A percentile compares a stretch with the other conserved stretches of the same genome.
These are phyloP conservation scores for Hypoxylon trugodes DNA, from an alignment of 495 filamentous ascomycete species.

Conservation along the genomic window DNA sequence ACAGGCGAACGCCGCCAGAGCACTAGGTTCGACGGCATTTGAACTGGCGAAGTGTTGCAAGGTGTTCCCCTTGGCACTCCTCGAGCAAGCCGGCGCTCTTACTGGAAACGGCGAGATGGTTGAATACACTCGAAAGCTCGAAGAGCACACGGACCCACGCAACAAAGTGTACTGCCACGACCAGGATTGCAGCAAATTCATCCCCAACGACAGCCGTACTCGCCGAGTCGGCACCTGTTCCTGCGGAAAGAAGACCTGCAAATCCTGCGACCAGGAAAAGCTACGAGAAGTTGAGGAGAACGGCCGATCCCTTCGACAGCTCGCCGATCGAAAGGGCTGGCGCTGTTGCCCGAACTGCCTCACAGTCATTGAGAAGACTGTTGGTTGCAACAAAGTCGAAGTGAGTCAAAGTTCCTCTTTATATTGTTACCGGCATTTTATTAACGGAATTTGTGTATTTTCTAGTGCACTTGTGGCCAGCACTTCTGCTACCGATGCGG, in stretches of 20 bases:
- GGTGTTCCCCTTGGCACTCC: background rate
- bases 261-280: slow-evolving; percentile 4
- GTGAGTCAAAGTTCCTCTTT: background rate
- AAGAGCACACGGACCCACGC: slow-evolving; percentile 3
- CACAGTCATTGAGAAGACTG: slow-evolving; percentile 1
- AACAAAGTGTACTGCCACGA: slow-evolving; percentile 9
- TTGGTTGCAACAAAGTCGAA: slow-evolving; percentile 7
- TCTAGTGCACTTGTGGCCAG: too few species aligned
- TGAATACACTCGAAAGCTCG: background rate
- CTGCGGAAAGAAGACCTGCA: slow-evolving; percentile 18
- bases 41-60: slow-evolving; percentile 24
- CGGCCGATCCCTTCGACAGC: background rate
- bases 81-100: background rate
- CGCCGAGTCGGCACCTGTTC: background rate
- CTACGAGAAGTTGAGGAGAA: background rate
- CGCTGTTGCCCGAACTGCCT: slow-evolving; percentile 20
- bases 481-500: too few species aligned
- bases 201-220: background rate
- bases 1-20: background rate
- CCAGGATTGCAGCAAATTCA: background rate
- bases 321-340: slow-evolving; percentile 10
- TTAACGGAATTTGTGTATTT: too few species aligned
- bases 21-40: slow-evolving; percentile 9
- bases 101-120: background rate
- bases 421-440: too few species aligned